Evolutionary conservation across 371 early-diverging fungal genomes (phyloP).

Genomic region (Syncephalastrum contaminatum): DNA sequence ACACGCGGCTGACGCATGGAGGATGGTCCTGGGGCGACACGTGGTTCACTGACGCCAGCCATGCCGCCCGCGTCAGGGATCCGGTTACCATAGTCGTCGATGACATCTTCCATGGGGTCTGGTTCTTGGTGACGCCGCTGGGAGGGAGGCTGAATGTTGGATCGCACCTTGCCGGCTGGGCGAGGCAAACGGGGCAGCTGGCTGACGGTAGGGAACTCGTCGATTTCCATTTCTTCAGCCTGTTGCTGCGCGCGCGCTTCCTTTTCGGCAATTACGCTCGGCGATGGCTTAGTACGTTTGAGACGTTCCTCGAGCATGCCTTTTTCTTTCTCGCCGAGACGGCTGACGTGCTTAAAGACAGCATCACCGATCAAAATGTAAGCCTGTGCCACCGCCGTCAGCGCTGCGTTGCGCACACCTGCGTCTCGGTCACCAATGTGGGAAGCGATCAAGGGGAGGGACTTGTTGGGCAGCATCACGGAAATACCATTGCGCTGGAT

Average conservation of each 20-base stretch:
- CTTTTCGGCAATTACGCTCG: constrained; percentile 37
- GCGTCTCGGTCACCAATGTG: constrained; percentile 84
- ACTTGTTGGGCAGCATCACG: constrained; percentile 67
- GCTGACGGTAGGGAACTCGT: constrained; percentile 37
- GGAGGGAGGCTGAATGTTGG: constrained; percentile 15
- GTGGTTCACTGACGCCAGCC: constrained; percentile 16
- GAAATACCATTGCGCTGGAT: constrained; percentile 75
- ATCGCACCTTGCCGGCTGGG: constrained; percentile 33
- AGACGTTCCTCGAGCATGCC: constrained; percentile 76
- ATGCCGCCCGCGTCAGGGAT: constrained; percentile 16
- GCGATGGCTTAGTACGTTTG: constrained; percentile 52
- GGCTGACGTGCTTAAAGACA: constrained; percentile 71
- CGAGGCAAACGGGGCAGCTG: constrained; percentile 26
- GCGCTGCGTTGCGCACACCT: constrained; percentile 74
- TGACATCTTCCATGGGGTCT: constrained; percentile 54
- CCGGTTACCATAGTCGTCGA: constrained; percentile 35
- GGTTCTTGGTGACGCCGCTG: constrained; percentile 27
- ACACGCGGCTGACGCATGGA: constrained; percentile 26
- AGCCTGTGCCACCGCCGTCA: constrained; percentile 71
- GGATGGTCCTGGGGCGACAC: constrained; percentile 14
- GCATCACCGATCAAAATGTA: constrained; percentile 72
- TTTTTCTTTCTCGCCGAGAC: constrained; percentile 79
- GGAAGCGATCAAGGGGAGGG: constrained; percentile 69
- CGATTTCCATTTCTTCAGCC: constrained; percentile 41
- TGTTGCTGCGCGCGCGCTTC: constrained; percentile 27